Conservation (phyloP, 2,329 filamentous ascomycete genomes). For the Nemania diffusa region DNA sequence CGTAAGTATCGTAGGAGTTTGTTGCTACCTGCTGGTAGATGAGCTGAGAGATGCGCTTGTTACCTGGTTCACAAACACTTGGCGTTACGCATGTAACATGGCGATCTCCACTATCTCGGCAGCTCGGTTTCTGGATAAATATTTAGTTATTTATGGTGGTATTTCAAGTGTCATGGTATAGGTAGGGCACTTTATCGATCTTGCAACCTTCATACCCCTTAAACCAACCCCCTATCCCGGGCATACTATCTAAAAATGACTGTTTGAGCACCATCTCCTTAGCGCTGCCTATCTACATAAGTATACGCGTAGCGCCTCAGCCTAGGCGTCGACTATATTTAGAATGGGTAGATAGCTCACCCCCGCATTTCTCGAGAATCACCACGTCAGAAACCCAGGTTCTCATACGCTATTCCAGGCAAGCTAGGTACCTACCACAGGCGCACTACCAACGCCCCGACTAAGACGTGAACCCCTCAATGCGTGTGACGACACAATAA, state of each 20-base stretch:
- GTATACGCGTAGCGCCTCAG: too few species aligned
- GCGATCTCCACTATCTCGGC: neutral
- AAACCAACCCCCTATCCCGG: too few species aligned
- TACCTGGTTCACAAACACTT: neutral
- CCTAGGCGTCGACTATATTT: constrained; percentile 1
- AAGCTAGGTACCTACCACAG: neutral
- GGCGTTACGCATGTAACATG: neutral
- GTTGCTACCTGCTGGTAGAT: too few species aligned
- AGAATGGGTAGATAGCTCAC: neutral
- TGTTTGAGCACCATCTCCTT: neutral
- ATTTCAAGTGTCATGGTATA: too few species aligned
- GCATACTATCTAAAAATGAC: too few species aligned
- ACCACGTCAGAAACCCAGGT: neutral
- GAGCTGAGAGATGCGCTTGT: too few species aligned
- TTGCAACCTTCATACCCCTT: neutral
- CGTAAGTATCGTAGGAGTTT: neutral
- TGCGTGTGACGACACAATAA: constrained; percentile 17
- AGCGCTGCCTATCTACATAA: neutral
- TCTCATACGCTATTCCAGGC: neutral
- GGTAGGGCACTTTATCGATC: too few species aligned
- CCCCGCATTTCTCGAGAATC: constrained; percentile 2
- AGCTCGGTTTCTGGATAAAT: neutral
- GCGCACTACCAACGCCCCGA: neutral
- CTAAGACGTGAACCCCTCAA: constrained; percentile 1
- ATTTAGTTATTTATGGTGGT: neutral